Evolutionary conservation across 2,329 filamentous ascomycete species (phyloP).

Genomic region (Diaporthe velutina): DNA sequence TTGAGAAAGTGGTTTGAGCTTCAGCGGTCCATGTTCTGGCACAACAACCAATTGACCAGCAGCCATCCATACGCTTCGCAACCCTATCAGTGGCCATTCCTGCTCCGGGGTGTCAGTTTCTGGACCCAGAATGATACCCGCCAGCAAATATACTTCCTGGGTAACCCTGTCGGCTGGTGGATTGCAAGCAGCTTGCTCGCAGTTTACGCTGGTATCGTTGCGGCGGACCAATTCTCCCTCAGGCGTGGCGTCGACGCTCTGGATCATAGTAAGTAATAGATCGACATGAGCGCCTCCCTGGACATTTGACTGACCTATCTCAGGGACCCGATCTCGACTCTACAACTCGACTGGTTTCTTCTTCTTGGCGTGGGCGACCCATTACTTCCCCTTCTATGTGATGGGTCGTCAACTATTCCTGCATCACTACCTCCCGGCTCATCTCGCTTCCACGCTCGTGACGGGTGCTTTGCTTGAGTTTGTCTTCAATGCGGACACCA

Average conservation of each 20-base stretch:
- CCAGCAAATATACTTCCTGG: constrained; percentile 98
- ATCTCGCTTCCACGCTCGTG: constrained; percentile 90
- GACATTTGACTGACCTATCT: constrained; percentile 48
- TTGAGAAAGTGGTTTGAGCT: constrained; percentile 95
- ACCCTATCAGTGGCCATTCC: constrained; percentile 97
- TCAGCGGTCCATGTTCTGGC: constrained; percentile 98
- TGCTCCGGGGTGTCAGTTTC: constrained; percentile 97
- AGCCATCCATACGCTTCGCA: constrained; percentile 96
- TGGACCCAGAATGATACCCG: constrained; percentile 97
- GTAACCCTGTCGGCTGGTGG: constrained; percentile 98
- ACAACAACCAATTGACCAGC: constrained; percentile 98
- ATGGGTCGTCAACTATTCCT: constrained; percentile 99
- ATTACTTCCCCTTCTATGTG: constrained; percentile 97
- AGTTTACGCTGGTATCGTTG: constrained; percentile 91
- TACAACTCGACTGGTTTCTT: constrained; percentile 99
- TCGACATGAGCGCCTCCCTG: background rate
- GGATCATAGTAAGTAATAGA: constrained; percentile 82
- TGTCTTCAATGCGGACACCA: constrained; percentile 90
- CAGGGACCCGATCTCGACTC: constrained; percentile 89
- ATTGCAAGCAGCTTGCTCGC: constrained; percentile 91
- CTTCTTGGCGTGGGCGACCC: constrained; percentile 97
- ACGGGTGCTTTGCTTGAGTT: constrained; percentile 94
- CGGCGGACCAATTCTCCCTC: constrained; percentile 92
- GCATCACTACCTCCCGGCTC: constrained; percentile 96
- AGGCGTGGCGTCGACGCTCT: constrained; percentile 93